Conservation (phyloP, 352 stramenopile genomes). For the Pythium dissimile region DNA sequence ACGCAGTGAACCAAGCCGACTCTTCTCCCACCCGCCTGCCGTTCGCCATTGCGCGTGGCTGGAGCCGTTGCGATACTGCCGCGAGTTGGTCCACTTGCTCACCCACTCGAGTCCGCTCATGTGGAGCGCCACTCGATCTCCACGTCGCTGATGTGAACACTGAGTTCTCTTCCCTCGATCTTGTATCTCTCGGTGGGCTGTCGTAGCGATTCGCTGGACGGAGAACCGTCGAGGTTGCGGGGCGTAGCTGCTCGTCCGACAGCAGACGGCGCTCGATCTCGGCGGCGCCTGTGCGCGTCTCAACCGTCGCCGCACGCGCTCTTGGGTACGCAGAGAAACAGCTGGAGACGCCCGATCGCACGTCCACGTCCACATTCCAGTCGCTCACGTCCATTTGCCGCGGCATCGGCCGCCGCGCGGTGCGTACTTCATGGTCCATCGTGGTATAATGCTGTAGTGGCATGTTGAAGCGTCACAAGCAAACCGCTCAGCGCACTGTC, state of each 20-base stretch:
- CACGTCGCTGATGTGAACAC: background rate
- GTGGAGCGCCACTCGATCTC: background rate
- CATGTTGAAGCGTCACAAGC: constrained; percentile 13
- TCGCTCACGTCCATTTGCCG: constrained; percentile 46
- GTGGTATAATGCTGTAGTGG: constrained; percentile 7
- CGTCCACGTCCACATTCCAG: constrained; percentile 28
- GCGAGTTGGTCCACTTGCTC: background rate
- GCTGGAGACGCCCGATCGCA: constrained; percentile 6
- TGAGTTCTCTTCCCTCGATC: background rate
- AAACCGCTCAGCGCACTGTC: constrained; percentile 3
- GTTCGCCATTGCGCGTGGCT: constrained; percentile 5
- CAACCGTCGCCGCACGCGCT: background rate
- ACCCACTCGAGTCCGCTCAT: background rate
- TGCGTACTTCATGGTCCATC: constrained; percentile 24
- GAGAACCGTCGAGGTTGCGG: background rate
- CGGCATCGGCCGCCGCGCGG: constrained; percentile 37
- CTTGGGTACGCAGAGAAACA: background rate
- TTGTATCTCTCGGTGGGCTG: background rate
- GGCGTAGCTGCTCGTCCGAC: constrained; percentile 6
- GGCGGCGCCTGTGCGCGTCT: background rate
- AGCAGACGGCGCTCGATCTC: background rate
- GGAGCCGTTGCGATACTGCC: background rate
- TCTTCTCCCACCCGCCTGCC: background rate
- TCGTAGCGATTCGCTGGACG: constrained; percentile 20
- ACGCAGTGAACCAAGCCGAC: no score